Base-by-base conservation (phyloP, 495 filamentous ascomycete species). In the Glarea lozoyensis region DNA sequence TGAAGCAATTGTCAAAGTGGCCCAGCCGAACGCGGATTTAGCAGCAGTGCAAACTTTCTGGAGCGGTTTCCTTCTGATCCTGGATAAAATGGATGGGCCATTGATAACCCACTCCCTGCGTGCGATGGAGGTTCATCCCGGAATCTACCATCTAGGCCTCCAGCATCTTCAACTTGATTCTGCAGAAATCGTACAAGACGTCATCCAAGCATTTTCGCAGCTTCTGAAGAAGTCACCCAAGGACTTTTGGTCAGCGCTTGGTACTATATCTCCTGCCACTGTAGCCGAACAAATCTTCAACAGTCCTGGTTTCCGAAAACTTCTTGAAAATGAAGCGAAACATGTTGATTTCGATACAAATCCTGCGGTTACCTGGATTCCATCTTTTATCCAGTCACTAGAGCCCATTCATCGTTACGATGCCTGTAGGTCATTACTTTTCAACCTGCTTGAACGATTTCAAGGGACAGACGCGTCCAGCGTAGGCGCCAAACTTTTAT, bases 181-280 rank as follows among this genome's bases (percentile, higher is more conserved):
- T 10, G 62, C 64, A 1, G 66, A 71, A 2, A 70, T 78, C 10
- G 63, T 93, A 37, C 60, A 68, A 10, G 64, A 77, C 48, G 61
- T 88, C 4, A 54, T 92, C 20, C 72, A 77, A 44, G 76, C 77
- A 1, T 75, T 92, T 37, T 69, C 72, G 21, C 67, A 59, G 9
- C 67, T 94, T 11, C 62, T 96, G 32, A 73, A 79, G 43, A 83
- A 83, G 44, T 81, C 85, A 0, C 73, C 84, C 0, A 72, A 70
- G 32, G 81, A 83, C 43, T 93, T 94, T 52, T 94, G 88, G 88
- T 80, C 82, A 48, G 84, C 86, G 1, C 83, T 87, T 66, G 82
- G 83, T 22, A 70, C 81, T 12, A 83, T 88, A 34, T 82, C 82
- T 1, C 81, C 86, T 5, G 75, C 78, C 22, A 69, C 76, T 20